These are phyloP conservation scores for Suhomyces bokatorum DNA, from an alignment of 1,139 yeast species.

Conservation along the genomic window DNA sequence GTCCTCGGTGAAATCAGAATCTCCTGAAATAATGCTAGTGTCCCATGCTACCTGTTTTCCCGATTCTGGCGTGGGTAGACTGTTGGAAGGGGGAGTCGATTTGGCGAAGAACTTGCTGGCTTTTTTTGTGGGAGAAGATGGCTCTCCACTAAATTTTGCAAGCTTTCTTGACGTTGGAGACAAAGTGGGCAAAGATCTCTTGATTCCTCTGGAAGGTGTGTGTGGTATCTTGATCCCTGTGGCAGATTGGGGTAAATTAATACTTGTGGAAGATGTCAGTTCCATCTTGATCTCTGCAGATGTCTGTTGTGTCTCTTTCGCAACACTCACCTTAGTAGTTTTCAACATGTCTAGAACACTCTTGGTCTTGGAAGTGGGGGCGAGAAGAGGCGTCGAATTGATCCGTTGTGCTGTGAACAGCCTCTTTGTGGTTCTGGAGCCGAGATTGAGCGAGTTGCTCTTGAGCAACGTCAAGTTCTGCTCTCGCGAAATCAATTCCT, in stretches of 20 bases:
- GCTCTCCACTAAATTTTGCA: slow-evolving; percentile 16
- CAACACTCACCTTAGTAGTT: slow-evolving; percentile 5
- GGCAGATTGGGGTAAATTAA: too few species aligned
- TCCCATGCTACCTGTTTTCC: slow-evolving; percentile 15
- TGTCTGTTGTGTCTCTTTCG: too few species aligned
- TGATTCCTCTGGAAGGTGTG: slow-evolving; percentile 6
- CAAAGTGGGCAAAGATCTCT: slow-evolving; percentile 10
- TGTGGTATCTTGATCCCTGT: slow-evolving; percentile 1
- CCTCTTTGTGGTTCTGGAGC: neutral
- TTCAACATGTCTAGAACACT: slow-evolving; percentile 15
- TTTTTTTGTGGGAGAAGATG: slow-evolving; percentile 8
- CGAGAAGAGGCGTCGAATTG: neutral
- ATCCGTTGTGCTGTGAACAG: slow-evolving; percentile 3
- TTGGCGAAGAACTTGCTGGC: slow-evolving; percentile 24
- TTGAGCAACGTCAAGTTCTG: slow-evolving; percentile 29
- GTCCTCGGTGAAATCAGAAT: slow-evolving; percentile 39
- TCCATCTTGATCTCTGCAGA: neutral
- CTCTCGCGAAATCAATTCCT: slow-evolving; percentile 48
- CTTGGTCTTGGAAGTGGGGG: neutral
- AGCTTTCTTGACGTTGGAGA: slow-evolving; percentile 34
- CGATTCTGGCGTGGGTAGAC: slow-evolving; percentile 13
- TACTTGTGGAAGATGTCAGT: slow-evolving; percentile 6
- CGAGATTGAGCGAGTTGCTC: slow-evolving; percentile 25
- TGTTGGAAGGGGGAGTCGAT: neutral
- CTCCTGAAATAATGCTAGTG: slow-evolving; percentile 31